phyloP scores from a whole-genome alignment of 306 rosid genomes.

The Macrotyloma uniflorum region DNA sequence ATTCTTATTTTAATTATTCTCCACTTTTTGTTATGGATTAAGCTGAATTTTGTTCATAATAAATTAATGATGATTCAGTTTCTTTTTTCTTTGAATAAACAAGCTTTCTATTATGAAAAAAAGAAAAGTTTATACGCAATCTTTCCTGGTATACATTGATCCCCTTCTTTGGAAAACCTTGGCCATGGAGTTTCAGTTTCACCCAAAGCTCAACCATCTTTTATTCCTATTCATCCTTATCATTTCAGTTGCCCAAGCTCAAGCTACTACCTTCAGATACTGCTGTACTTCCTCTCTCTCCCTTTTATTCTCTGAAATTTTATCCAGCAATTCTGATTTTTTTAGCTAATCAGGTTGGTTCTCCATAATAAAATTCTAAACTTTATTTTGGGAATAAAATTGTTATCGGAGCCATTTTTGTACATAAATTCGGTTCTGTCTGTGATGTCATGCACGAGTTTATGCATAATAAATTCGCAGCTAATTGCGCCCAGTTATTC shows the following conservation, averaged over 20 bases:
- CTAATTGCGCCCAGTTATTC: not conserved
- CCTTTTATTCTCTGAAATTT: not conserved
- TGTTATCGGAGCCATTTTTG: not conserved
- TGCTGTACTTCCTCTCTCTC: not conserved
- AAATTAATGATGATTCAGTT: too few species aligned
- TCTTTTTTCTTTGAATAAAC: too few species aligned
- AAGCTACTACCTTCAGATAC: not conserved
- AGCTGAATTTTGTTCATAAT: too few species aligned
- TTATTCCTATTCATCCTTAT: not conserved
- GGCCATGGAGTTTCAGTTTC: not conserved
- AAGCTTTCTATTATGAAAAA: too few species aligned
- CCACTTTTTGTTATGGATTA: too few species aligned
- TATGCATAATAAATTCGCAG: not conserved
- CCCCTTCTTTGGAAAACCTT: not conserved
- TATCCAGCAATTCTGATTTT: not conserved
- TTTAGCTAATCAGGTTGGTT: not conserved
- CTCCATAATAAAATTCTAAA: not conserved
- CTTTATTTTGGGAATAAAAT: not conserved
- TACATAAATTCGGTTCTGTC: not conserved
- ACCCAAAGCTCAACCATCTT: not conserved
- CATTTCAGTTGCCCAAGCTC: not conserved
- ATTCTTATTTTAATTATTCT: too few species aligned
- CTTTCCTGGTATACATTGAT: not conserved
- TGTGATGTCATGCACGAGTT: not conserved
- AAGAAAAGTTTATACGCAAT: too few species aligned